Evolutionary conservation across 805 yeast genomes (phyloP), one percentile per base, ranked within the genome.

Genomic region (Torulaspora gathmanii): DNA sequence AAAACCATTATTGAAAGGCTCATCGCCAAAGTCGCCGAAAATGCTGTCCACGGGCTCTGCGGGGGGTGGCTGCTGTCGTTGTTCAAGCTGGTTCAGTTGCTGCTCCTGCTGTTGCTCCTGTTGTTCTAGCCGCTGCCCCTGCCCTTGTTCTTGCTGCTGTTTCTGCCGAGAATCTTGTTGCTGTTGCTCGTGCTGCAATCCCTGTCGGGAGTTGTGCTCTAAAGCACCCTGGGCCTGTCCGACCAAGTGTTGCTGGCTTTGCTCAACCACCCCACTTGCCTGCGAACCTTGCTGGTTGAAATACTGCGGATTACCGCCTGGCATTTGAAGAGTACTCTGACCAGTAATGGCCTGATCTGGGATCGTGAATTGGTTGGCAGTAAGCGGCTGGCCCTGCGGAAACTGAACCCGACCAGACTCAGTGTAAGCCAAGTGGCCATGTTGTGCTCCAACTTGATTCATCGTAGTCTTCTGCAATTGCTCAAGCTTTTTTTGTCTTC

Each of bases 1-100:
- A 45, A 65, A 65, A 2, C 59, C 64, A 35, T 46, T 58, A 37
- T 60, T 63, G 42, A 60, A 63, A 15, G 59, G 57, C 29, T 55
- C 63, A 19, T 54, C 51, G 33, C 51, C 64, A 44, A 58, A 58
- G 23, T 56, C 65, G 13, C 58, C 60, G 46, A 61, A 60, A 45
- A 59, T 51, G 31, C 53, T 54, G 29, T 57, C 64, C 36, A 55
- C 47, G 12, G 51, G 38, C 12, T 44, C 33, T 15, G 37, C 40
- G 23, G 38, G 37, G 11, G 46, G 34, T 17, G 22, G 25, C 40
- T 40, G 46, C 33, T 37, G 46, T 16, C 44, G 51, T 20, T 33
- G 27, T 15, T 26, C 44, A 43, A 40, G 49, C n/a, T 35, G 49
- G 20, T 35, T 49, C 30, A 35, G 55, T n/a, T 39, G 19, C 34